These are phyloP conservation scores for Suhomyces pyralidae DNA, from an alignment of 805 yeast genomes.

Conservation along the genomic window DNA sequence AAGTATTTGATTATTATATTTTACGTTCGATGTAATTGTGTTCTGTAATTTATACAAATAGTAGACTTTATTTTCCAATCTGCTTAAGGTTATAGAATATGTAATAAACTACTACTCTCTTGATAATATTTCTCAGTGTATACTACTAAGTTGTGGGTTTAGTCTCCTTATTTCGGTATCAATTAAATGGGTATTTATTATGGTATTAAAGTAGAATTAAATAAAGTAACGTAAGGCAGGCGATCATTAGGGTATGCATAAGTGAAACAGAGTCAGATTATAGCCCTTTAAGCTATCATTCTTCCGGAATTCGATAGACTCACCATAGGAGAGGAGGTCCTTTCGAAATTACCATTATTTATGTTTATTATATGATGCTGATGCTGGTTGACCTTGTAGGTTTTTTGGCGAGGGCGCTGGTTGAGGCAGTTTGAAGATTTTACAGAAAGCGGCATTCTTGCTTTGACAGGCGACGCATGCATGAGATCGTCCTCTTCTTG, in stretches of 20 bases:
- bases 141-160: too few relatives aligned
- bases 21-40: too few relatives aligned
- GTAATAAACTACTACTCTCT: too few relatives aligned
- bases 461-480: constrained; percentile 4
- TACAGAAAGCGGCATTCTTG: constrained; percentile 8
- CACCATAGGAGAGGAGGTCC: constrained; percentile 1
- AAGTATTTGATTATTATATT: too few relatives aligned
- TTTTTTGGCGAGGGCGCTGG: not conserved
- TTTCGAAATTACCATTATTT: not conserved
- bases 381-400: constrained; percentile 2
- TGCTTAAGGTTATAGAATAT: too few relatives aligned
- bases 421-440: constrained; percentile 9
- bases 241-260: not conserved
- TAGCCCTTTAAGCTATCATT: constrained; percentile 6
- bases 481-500: constrained; percentile 3
- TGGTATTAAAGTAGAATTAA: not conserved
- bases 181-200: too few relatives aligned
- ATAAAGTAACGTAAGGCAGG: not conserved
- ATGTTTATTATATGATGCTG: constrained; percentile 4
- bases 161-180: too few relatives aligned
- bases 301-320: constrained; percentile 11
- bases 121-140: too few relatives aligned
- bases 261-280: not conserved
- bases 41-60: too few relatives aligned
- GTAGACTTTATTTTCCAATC: too few relatives aligned